Evolutionary conservation across 2,329 filamentous ascomycete species (phyloP), one percentile per base, ranked within the genome.

Genomic region (Clonostachys rhizophaga): DNA sequence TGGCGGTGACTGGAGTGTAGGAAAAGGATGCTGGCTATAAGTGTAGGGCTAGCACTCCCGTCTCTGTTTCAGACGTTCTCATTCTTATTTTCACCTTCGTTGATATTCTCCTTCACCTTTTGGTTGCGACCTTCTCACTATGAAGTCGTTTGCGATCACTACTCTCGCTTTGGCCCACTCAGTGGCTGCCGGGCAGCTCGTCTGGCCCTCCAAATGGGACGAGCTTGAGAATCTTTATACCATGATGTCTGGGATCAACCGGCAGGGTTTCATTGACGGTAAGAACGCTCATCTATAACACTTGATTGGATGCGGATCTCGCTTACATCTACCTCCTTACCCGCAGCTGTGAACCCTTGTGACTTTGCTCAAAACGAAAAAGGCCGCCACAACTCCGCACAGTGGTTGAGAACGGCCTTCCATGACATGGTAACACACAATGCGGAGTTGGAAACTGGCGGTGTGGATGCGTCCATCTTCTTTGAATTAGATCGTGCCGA

Each of bases 341-440:
- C 24, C 9, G 24, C 24, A 30, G 24, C 24, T 30, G 24, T 30
- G 24, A 30, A 30, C 9, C 24, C 24, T 30, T 30, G 24, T 30
- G 24, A 30, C 24, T 30, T 30, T 30, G 24, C 24, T 30, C 24
- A 30, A 10, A 10, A 30, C 24, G 24, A 30, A 10, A 30, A 30
- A 30, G 24, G 24, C 24, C 24, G 24, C 9, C 24, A 49, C 36
- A 79, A 78, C 41, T 78, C 81, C 6, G 79, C 79, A 7, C 79
- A 83, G 60, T 84, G 80, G 80, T 61, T 84, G 40, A 72, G 80
- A 34, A 73, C 76, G 4, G 80, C 73, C 20, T 84, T 84, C 51
- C 81, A 84, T 61, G 81, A 84, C 58, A 80, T 83, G 73, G 67
- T 77, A 5, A 79, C 78, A 4, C 73, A 69, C 33, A 80, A 78